Base-by-base conservation (phyloP, 108 stramenopile species). In the Stephanodiscus triporus region DNA sequence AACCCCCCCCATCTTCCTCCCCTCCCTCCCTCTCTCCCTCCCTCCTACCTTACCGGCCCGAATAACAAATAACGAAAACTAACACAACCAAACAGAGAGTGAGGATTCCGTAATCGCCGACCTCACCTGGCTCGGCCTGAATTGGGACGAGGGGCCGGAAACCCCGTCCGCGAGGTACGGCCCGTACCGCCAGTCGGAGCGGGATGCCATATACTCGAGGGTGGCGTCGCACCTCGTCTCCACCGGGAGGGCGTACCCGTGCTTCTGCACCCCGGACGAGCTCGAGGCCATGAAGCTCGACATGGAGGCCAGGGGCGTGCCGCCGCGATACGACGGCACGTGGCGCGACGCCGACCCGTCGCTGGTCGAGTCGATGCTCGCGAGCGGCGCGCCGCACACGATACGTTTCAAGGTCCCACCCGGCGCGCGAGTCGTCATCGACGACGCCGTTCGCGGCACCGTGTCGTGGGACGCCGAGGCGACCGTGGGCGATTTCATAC, bases 391-490 rank as follows among this genome's bases (percentile, higher is more conserved):
- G 54, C 91, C 94, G 0, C 92, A 92, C 83, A 97, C 96, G 4
- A 79, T 96, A 24, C 86, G 98, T 7, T 98, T 98, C 83, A 96
- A 97, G 78, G 92, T 92, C 3, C 90, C 92, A 0, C 82, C 87
- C 13, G 81, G 88, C 37, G 85, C 95, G 20, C 68, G 92, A 37
- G 89, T 97, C 20, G 90, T 94, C 24, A 97, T 98, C 73, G 92
- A 98, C 11, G 98, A 98, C 79, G 86, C 87, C 36, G 95, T 98
- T 43, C 94, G 98, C 9, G 97, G 98, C 7, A 91, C 87, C 9
- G 95, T 98, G 0, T 70, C 89, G 6, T 98, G 98, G 98, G 98
- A 98, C 85, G 98, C 97, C 63, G 93, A 97, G 38, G 84, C 96
- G 0, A 96, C 97, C 7, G 95, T 98, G 32, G 98, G 98, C 1